Evolutionary conservation across 108 stramenopile genomes (phyloP), one percentile per base, ranked within the genome.

Genomic region (Parietichytrium sp.): DNA sequence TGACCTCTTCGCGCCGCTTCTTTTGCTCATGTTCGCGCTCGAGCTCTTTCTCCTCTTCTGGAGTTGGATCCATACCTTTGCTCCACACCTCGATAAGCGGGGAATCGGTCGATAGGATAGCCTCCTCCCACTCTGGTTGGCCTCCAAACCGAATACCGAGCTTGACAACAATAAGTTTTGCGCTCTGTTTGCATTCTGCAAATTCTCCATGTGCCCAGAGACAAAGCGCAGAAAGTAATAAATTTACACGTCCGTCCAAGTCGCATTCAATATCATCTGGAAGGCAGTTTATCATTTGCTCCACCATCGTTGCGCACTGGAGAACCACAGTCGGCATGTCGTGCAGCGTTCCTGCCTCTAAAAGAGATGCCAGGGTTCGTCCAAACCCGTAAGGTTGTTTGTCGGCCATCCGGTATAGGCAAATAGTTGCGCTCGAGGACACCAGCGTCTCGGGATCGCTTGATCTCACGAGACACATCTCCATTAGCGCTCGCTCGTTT

Each of bases 61-160:
- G 61, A 27, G 61, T 72, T 42, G 61, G 61, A 20, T 72, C 61
- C 61, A 72, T 72, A 42, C 61, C 61, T 3, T 72, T 33, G 42
- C 45, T 72, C 61, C 61, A 72, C 10, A 42, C 61, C 20, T 72
- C 38, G 38, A 72, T 10, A 27, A 72, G 61, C 15, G 45, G 38
- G 3, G 61, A 72, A 12, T 72, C 61, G 13, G 61, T 72, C 16
- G 10, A 6, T 16, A 3, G 38, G 45, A 72, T 72, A 25, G 61
- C 61, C 20, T 72, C 61, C 38, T 72, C 61, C 61, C 61, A 72
- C 33, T 47, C 29, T 1, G 61, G 38, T 6, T 72, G 38, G 10
- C 42, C 38, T 6, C 61, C 33, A 42, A 23, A 72, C 29, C 61
- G 6, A 27, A 72, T 72, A n/a, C 61, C 61, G 15, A 72, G 42